Evolutionary conservation across 306 rosid genomes (phyloP).

Genomic region (Vicia villosa): DNA sequence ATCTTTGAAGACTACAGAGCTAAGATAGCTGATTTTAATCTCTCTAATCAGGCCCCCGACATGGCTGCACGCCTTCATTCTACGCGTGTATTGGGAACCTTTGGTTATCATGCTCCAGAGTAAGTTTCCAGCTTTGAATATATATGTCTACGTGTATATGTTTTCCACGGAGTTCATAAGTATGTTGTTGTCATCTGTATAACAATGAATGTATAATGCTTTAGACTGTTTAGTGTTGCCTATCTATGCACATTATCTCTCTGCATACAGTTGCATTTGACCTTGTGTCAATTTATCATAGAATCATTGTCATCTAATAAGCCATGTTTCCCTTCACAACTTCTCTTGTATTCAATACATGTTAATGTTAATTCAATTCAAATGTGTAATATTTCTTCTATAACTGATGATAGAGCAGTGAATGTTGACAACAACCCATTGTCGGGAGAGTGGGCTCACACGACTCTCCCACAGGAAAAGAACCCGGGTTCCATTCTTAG

Average conservation of each 20-base stretch:
- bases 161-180: not conserved
- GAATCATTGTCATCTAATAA: not conserved
- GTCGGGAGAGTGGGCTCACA: no score
- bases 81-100: constrained; percentile 73
- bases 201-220: not conserved
- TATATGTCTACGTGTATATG: not conserved
- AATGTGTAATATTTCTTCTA: constrained; percentile 8
- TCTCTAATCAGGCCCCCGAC: constrained; percentile 78
- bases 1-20: constrained; percentile 72
- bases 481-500: no score
- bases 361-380: constrained; percentile 21
- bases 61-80: constrained; percentile 86
- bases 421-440: not conserved
- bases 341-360: constrained; percentile 14
- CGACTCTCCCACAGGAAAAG: no score
- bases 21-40: constrained; percentile 75
- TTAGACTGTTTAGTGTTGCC: no score
- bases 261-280: not conserved
- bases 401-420: constrained; percentile 14
- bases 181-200: not conserved
- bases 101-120: constrained; percentile 86
- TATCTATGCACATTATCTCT: no score
- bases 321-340: not conserved
- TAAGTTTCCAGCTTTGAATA: constrained; percentile 38
- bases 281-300: not conserved